Evolutionary conservation across 2,329 filamentous ascomycete species (phyloP).

Genomic region (Fusarium tricinctum): DNA sequence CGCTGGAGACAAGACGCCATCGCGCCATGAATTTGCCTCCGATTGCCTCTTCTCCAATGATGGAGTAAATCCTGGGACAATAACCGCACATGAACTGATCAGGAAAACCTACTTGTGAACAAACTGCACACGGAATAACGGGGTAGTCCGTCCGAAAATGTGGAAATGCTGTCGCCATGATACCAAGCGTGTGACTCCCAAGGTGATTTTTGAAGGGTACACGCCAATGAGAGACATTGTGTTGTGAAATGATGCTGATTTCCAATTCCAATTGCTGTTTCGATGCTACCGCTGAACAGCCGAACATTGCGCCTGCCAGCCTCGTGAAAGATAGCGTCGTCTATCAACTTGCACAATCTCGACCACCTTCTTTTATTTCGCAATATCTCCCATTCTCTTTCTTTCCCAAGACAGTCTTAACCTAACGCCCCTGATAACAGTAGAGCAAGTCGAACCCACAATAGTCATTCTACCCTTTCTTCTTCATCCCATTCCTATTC

Average conservation of each 20-base stretch:
- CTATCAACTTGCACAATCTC: conserved; percentile 53
- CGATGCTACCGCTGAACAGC: conserved; percentile 51
- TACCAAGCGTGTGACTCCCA: conserved; percentile 7
- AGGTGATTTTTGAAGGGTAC: conserved; percentile 2
- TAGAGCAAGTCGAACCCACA: conserved; percentile 39
- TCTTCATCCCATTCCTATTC: conserved; percentile 56
- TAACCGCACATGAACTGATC: not conserved
- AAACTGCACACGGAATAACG: conserved; percentile 14
- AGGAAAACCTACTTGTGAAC: not conserved
- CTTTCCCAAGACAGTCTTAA: conserved; percentile 41
- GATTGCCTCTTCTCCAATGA: conserved; percentile 2
- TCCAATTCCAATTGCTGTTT: conserved; percentile 52
- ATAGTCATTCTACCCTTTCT: conserved; percentile 27
- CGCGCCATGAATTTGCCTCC: conserved; percentile 1
- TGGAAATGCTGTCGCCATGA: conserved; percentile 3
- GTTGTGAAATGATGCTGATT: conserved; percentile 44
- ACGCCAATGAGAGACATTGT: conserved; percentile 2
- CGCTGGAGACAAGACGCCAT: conserved; percentile 1
- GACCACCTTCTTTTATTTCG: conserved; percentile 42
- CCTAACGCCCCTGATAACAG: conserved; percentile 48
- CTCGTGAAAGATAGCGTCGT: conserved; percentile 55
- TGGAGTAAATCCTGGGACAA: conserved; percentile 1
- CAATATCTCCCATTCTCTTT: conserved; percentile 43
- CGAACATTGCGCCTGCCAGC: conserved; percentile 47
- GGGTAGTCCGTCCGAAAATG: conserved; percentile 3